Percentiles rank a stretch among this genome's conserved stretches.
These are phyloP conservation scores for Neurospora sp. DNA, from an alignment of 495 filamentous ascomycete species.

Conservation along the genomic window DNA sequence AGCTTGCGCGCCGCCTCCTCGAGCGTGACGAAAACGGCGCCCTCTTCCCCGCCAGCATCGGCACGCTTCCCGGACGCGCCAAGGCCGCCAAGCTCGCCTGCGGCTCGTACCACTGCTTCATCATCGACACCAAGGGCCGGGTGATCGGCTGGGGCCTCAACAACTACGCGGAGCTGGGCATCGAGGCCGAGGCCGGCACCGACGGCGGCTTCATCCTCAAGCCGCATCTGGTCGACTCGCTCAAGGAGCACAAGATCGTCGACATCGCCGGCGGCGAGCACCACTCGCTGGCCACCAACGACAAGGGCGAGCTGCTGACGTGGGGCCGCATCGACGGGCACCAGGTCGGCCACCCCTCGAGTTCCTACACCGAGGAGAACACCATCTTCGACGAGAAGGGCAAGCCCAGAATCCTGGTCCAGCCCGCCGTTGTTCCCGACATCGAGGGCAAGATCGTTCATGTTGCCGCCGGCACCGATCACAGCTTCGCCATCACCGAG, in stretches of 20 bases:
- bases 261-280: constrained; percentile 57
- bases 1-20: constrained; percentile 61
- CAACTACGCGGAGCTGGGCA: constrained; percentile 69
- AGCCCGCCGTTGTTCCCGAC: constrained; percentile 33
- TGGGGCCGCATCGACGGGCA: constrained; percentile 61
- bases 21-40: constrained; percentile 48
- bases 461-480: constrained; percentile 47
- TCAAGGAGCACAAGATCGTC: constrained; percentile 42
- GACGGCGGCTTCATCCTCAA: constrained; percentile 44
- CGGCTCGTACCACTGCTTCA: constrained; percentile 68
- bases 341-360: constrained; percentile 48
- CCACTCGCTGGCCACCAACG: constrained; percentile 54
- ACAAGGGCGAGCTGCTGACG: constrained; percentile 50
- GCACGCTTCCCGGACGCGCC: constrained; percentile 44
- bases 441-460: constrained; percentile 13
- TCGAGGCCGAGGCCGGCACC: constrained; percentile 56
- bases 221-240: constrained; percentile 33
- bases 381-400: constrained; percentile 45
- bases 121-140: constrained; percentile 57
- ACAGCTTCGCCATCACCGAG: constrained; percentile 48
- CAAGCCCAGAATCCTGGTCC: constrained; percentile 45
- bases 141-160: constrained; percentile 85
- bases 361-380: constrained; percentile 41
- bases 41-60: constrained; percentile 59
- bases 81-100: constrained; percentile 46